These are phyloP conservation scores for Alternaria atra DNA, from an alignment of 2,329 filamentous ascomycete genomes.

Conservation along the genomic window DNA sequence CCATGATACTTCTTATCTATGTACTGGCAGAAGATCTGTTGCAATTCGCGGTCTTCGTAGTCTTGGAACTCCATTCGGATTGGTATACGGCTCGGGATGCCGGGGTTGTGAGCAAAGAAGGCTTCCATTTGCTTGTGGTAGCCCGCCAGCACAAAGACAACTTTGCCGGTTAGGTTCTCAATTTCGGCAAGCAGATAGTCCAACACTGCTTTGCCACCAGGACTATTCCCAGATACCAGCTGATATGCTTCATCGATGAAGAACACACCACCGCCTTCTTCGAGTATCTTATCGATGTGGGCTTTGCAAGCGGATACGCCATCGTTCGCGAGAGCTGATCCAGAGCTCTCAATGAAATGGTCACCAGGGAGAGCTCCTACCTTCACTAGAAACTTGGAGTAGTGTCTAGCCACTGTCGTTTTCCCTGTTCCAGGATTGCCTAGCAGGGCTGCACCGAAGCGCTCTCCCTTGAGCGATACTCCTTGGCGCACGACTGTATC, in stretches of 20 bases:
- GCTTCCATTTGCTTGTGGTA: conserved; percentile 79
- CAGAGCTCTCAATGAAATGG: conserved; percentile 72
- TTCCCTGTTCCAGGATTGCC: conserved; percentile 82
- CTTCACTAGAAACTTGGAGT: conserved; percentile 70
- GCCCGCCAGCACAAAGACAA: conserved; percentile 77
- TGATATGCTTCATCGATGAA: conserved; percentile 87
- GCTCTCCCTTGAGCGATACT: conserved; percentile 63
- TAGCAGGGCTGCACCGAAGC: conserved; percentile 70
- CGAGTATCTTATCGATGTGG: conserved; percentile 65
- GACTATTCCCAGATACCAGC: conserved; percentile 66
- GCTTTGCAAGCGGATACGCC: conserved; percentile 68
- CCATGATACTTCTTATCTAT: conserved; percentile 56
- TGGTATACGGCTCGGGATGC: conserved; percentile 74
- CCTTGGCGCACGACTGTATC: conserved; percentile 68
- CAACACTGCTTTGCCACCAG: conserved; percentile 68
- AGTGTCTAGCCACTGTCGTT: conserved; percentile 78
- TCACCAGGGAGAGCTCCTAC: conserved; percentile 70
- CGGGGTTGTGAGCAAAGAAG: conserved; percentile 78
- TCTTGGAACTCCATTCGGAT: conserved; percentile 72
- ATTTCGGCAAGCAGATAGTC: conserved; percentile 77
- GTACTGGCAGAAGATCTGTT: conserved; percentile 65
- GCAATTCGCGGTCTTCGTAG: conserved; percentile 71
- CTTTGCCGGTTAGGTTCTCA: conserved; percentile 73
- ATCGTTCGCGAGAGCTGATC: conserved; percentile 69
- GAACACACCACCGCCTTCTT: conserved; percentile 70